Evolutionary conservation across 805 yeast species (phyloP), one percentile per base, ranked within the genome.

Genomic region (Kluyveromyces aestuarii): DNA sequence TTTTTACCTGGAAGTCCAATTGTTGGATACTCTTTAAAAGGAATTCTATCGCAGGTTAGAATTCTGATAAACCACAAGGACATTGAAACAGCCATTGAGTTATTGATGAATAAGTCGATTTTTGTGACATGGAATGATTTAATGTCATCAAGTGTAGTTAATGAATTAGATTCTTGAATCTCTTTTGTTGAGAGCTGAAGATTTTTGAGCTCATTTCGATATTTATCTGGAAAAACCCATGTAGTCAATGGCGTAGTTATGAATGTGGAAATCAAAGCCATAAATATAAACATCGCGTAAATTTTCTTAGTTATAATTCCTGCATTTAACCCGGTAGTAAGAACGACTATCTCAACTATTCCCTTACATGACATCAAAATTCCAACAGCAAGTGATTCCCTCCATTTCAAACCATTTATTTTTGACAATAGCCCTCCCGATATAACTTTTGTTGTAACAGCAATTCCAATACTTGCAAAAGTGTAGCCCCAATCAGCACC

Each of bases 281-380:
- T 86, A 37, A 86, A 79, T 48, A 86, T 78, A 60, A 86, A 84
- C 90, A 86, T 86, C 16, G 90, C 82, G 62, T 79, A 86, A 1
- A 81, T 80, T 52, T 77, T 79, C 49, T 74, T 72, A 4, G 80
- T 71, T 45, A 86, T 79, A 47, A 86, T 86, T 0, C 77, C 77
- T 6, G 93, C 84, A 52, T 77, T 80, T 48, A 84, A 71, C 44
- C 95, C 95, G 21, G 83, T 80, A 40, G 78, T 80, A 54, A 85
- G 70, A 18, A 85, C 93, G 40, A 85, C 90, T 61, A 85, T 82
- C 65, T 85, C 95, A 21, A 85, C 93, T 53, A 85, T 84, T 65
- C 95, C 95, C 65, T 86, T 86, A 73, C 95, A 86, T 7, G 91
- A 84, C 93, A 86, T 86, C 55, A 86, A 71, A 21, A 84, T 76